Evolutionary conservation across 176 grass and related monocot species (phyloP), one percentile per base, ranked within the genome.

Genomic region (Themeda triandra): DNA sequence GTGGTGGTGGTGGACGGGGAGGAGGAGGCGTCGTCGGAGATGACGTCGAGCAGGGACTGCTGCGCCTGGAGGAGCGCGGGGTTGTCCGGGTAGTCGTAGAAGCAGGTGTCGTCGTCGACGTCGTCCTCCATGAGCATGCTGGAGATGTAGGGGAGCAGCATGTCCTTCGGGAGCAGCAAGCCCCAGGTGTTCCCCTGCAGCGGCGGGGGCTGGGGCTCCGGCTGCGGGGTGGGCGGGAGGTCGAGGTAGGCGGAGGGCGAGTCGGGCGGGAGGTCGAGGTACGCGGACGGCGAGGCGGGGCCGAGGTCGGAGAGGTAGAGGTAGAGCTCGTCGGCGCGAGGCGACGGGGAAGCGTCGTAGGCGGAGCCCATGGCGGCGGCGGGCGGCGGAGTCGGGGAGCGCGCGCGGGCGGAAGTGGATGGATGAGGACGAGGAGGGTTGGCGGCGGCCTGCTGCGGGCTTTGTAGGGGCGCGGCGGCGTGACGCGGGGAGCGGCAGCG

Each of bases 41-140:
- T 88, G 79, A 93, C 86, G 42, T 93, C 92, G 59, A 90, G 88
- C 82, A 93, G 90, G 53, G 88, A 86, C 70, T 90, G 80, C 86
- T 93, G 88, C 48, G 75, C 92, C 83, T 87, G 67, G 33, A 93
- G 53, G 13, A 93, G 92, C 4, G 88, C 64, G 5, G 79, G 79
- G 79, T 86, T 37, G 66, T 90, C 91, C 0, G 88, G 91, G 83
- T 88, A 93, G 33, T 90, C 78, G 83, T 93, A 88, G 89, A 91
- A 82, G 85, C 86, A 88, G 74, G 88, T 88, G 73, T 79, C 82
- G 80, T 93, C 82, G 80, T 88, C 88, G 73, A 93, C 90, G 83
- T 90, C 75, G 75, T 93, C 92, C 78, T 93, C 92, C 92, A 93
- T 93, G 73, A 93, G 92, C 86, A 93, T 90, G 51, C 82, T 69